These are phyloP conservation scores for Prunus kanzakura DNA, from an alignment of 306 rosid genomes.

Conservation along the genomic window DNA sequence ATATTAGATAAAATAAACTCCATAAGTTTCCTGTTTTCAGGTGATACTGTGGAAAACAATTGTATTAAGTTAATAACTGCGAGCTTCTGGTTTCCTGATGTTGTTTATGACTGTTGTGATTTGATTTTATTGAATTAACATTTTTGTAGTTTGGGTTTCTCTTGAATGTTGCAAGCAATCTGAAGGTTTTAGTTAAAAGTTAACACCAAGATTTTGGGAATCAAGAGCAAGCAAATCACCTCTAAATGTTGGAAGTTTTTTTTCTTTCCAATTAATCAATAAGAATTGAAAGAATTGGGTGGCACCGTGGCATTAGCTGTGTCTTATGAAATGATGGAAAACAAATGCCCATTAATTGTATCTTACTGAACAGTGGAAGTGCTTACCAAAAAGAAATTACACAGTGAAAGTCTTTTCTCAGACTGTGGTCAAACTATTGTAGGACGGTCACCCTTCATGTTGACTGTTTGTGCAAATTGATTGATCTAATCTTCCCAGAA, in stretches of 20 bases:
- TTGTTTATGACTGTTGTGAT: background rate
- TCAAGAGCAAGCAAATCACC: background rate
- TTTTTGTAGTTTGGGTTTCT: background rate
- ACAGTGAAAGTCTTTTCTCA: background rate
- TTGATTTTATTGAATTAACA: background rate
- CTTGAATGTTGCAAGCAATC: background rate
- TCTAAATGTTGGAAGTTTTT: background rate
- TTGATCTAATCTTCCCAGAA: background rate
- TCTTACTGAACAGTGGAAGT: background rate
- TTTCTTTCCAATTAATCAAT: background rate
- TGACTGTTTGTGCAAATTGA: background rate
- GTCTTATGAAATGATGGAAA: background rate
- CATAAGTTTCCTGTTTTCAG: too few species aligned
- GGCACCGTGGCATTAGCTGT: background rate
- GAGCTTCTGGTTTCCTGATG: background rate
- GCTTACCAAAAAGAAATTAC: background rate
- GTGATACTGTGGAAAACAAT: too few species aligned
- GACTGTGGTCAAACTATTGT: background rate
- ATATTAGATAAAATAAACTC: background rate
- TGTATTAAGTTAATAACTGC: background rate
- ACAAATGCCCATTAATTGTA: background rate
- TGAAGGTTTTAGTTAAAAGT: background rate
- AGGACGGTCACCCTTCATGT: background rate
- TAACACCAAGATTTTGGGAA: background rate
- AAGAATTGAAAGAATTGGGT: background rate